These are phyloP conservation scores for Ceratocystis ficicola DNA, from an alignment of 2,329 filamentous ascomycete genomes.

Conservation along the genomic window DNA sequence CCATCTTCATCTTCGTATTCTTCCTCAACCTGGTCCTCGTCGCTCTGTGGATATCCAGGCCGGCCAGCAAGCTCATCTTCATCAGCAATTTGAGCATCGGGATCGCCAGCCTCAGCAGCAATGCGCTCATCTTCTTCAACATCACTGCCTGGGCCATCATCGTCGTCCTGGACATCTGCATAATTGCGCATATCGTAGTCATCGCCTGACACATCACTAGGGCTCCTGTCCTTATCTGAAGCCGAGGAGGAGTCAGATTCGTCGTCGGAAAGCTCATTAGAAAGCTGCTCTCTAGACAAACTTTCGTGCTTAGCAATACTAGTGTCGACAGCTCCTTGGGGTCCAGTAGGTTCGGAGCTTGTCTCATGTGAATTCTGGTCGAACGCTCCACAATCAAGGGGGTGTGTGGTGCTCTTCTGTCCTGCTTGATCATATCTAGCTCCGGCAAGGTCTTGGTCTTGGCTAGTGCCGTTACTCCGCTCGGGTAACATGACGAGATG, in stretches of 20 bases:
- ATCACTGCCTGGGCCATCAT: slow-evolving; percentile 18
- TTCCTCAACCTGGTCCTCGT: slow-evolving; percentile 16
- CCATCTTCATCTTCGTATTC: slow-evolving; percentile 9
- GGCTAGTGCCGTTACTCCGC: not conserved
- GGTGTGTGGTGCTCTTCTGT: not conserved
- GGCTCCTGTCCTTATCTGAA: slow-evolving; percentile 25
- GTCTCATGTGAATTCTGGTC: not conserved
- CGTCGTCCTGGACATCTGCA: slow-evolving; percentile 25
- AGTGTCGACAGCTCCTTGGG: not conserved
- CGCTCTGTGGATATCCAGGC: slow-evolving; percentile 10
- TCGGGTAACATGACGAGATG: not conserved
- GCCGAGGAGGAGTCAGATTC: not conserved
- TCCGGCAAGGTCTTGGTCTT: not conserved
- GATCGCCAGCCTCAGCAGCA: slow-evolving; percentile 5
- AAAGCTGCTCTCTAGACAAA: not conserved
- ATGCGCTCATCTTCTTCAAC: slow-evolving; percentile 17
- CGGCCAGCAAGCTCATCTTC: slow-evolving; percentile 17
- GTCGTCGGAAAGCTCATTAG: not conserved
- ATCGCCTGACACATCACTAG: slow-evolving; percentile 24
- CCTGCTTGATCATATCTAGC: not conserved
- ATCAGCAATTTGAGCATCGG: slow-evolving; percentile 15
- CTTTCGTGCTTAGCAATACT: not conserved
- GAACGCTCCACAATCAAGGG: not conserved
- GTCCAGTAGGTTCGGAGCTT: not conserved
- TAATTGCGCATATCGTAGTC: slow-evolving; percentile 26